Conservation (phyloP, 225 moss, liverwort and hornwort genomes). For the Anthoceros angustus region DNA sequence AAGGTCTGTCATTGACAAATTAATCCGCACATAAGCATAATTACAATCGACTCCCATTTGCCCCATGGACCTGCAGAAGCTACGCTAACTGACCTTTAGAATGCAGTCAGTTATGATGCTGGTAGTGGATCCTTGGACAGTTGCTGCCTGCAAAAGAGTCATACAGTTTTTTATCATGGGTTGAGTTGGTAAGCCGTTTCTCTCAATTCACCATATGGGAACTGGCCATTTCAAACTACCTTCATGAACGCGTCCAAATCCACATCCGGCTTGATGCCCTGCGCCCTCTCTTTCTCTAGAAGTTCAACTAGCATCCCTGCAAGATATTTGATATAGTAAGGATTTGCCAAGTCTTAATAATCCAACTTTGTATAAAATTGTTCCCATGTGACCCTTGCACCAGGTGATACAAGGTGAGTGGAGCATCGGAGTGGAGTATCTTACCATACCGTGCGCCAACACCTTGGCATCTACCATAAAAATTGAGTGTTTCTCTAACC, state of each 20-base stretch:
- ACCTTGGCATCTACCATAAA: slow-evolving; percentile 68
- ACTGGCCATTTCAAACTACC: neutral
- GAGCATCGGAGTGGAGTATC: neutral
- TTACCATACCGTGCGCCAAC: slow-evolving; percentile 57
- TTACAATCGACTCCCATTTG: no score
- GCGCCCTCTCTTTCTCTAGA: slow-evolving; percentile 46
- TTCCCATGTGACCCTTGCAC: neutral
- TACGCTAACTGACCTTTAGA: slow-evolving; percentile 30
- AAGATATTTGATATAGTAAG: neutral
- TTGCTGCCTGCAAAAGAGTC: neutral
- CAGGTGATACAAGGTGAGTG: neutral
- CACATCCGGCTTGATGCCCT: slow-evolving; percentile 53
- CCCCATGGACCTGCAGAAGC: neutral
- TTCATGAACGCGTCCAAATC: slow-evolving; percentile 87
- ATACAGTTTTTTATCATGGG: neutral
- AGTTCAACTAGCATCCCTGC: slow-evolving; percentile 63
- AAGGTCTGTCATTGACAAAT: slow-evolving; percentile 8
- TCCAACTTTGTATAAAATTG: no score
- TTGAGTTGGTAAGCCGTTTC: no score
- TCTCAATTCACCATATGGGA: neutral
- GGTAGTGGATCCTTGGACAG: neutral
- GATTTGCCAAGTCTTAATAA: no score
- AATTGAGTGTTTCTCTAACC: slow-evolving; percentile 61
- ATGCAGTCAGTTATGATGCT: slow-evolving; percentile 11
- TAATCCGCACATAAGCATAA: neutral